These are phyloP conservation scores for Aspergillus mulundensis DNA, from an alignment of 495 filamentous ascomycete genomes.

Conservation along the genomic window DNA sequence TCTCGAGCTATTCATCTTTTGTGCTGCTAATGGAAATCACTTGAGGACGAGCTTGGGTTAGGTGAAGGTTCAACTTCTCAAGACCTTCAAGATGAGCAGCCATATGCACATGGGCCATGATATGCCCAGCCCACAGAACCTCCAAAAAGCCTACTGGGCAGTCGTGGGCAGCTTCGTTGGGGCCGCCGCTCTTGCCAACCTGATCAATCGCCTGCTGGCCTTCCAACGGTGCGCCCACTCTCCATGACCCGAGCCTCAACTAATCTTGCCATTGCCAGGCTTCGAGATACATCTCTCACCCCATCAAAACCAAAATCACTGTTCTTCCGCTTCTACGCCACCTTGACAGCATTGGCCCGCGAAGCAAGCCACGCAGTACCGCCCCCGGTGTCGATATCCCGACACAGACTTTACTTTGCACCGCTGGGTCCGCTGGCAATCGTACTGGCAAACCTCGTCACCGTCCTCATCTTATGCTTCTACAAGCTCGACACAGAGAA, in stretches of 20 bases:
- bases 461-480: slow-evolving; percentile 40
- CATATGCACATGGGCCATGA: slow-evolving; percentile 46
- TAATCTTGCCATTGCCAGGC: slow-evolving; percentile 20
- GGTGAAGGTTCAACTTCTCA: no score
- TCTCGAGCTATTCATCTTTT: no score
- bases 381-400: slow-evolving; percentile 10
- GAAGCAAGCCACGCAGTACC: slow-evolving; percentile 63
- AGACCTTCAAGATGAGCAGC: slow-evolving; percentile 22
- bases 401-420: no score
- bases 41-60: no score
- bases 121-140: slow-evolving; percentile 38
- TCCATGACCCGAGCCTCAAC: not conserved
- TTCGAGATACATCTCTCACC: slow-evolving; percentile 30
- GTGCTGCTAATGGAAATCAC: no score
- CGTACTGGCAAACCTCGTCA: slow-evolving; percentile 36
- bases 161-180: slow-evolving; percentile 54
- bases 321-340: slow-evolving; percentile 57
- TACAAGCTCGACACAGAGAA: slow-evolving; percentile 37
- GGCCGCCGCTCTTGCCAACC: slow-evolving; percentile 47
- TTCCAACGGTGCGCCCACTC: slow-evolving; percentile 42
- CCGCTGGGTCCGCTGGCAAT: slow-evolving; percentile 12
- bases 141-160: slow-evolving; percentile 58
- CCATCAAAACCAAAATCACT: slow-evolving; percentile 63
- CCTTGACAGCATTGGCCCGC: slow-evolving; percentile 61
- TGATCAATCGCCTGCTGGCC: slow-evolving; percentile 41